Evolutionary conservation across 2,329 filamentous ascomycete genomes (phyloP).

Genomic region (Pestalotiopsis sp.): DNA sequence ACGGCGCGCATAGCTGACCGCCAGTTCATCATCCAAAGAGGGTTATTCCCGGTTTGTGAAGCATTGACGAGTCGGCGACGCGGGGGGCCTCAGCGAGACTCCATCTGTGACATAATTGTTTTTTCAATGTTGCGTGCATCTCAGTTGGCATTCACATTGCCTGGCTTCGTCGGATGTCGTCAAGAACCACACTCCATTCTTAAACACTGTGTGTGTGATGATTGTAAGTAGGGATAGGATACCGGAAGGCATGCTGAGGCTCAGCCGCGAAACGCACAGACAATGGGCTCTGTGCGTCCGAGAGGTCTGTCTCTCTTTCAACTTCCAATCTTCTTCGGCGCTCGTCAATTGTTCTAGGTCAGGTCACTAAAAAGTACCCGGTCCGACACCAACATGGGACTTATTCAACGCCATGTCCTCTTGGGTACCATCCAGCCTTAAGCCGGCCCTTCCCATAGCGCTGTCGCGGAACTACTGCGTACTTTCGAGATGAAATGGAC

Average conservation of each 20-base stretch:
- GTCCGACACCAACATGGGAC: not conserved
- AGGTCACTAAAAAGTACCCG: too few relatives aligned
- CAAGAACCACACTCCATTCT: conserved; percentile 9
- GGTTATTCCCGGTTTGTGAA: conserved; percentile 29
- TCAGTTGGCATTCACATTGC: conserved; percentile 12
- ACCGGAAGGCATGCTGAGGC: conserved; percentile 19
- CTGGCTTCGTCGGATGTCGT: conserved; percentile 9
- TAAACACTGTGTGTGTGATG: conserved; percentile 14
- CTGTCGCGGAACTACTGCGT: not conserved
- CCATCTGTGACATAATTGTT: conserved; percentile 10
- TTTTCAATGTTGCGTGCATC: not conserved
- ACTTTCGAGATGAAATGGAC: not conserved
- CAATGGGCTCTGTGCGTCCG: conserved; percentile 26
- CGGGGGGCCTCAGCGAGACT: not conserved
- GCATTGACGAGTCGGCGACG: conserved; percentile 20
- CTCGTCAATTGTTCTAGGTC: not conserved
- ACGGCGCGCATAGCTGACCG: conserved; percentile 44
- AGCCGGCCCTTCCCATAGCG: not conserved
- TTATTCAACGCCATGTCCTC: not conserved
- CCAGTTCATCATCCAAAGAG: conserved; percentile 45
- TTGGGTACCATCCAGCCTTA: not conserved
- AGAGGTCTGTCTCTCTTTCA: not conserved
- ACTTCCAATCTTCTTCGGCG: not conserved
- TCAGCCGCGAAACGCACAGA: conserved; percentile 28
- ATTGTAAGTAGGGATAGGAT: conserved; percentile 17